Evolutionary conservation across 345 rosid species (phyloP), one percentile per base, ranked within the genome.

Genomic region (Zanthoxylum bungeanum): DNA sequence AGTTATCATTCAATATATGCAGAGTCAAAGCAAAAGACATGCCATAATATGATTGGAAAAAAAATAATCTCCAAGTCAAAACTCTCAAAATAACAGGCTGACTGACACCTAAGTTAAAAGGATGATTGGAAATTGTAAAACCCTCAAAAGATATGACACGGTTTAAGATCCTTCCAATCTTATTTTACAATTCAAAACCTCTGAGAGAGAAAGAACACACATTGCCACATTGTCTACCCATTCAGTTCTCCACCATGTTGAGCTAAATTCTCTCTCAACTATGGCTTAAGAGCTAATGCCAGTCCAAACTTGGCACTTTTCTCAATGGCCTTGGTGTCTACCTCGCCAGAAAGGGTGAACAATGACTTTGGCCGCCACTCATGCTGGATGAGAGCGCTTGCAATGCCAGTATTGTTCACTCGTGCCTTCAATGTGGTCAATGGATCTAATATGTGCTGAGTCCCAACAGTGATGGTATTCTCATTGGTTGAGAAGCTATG

Each of bases 221-320:
- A 52, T 73, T 74, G 69, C n/a, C n/a, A n/a, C n/a, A n/a, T n/a
- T 30, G 63, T 52, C 65, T 60, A 67, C 40, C 58, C 50, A 33
- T 58, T 50, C 50, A 17, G 39, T 27, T 60, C 70, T 64, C 33
- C 51, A 34, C 36, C 60, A 56, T 36, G 64, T 25, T 21, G 61
- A 30, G 42, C 19, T 5, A 17, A 7, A 36, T 24, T 56, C 37
- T n/a, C 31, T 75, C 82, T 19, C 24, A 36, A 55, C 69, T 73
- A 90, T 7, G 94, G 95, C 85, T 92, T 90, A 67, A 94, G 91
- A 64, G 96, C 87, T 77, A 94, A 81, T 62, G 97, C 90, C 75
- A 92, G 72, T 24, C 98, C 98, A 71, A 94, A 80, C 85, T 90
- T 94, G 31, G 93, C 84, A 28, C 80, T 89, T 85, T 90, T 92